Conservation (phyloP, 805 yeast genomes). For the Yarrowia divulgata region DNA sequence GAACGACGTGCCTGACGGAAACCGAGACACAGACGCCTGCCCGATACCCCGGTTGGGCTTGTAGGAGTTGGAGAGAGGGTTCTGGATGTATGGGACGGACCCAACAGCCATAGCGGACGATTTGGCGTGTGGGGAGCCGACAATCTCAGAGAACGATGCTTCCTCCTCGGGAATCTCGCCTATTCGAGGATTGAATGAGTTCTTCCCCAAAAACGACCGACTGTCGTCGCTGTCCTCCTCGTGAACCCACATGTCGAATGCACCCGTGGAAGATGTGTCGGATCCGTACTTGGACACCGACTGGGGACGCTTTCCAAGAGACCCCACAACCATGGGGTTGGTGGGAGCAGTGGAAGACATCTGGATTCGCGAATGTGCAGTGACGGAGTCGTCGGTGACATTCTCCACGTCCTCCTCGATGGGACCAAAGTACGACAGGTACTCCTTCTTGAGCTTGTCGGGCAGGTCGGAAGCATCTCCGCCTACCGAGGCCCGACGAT, state of each 20-base stretch:
- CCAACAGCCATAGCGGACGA: constrained; percentile 33
- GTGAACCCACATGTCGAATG: constrained; percentile 38
- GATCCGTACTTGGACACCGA: constrained; percentile 18
- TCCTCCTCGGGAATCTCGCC: constrained; percentile 36
- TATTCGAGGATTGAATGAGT: constrained; percentile 30
- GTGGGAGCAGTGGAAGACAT: constrained; percentile 27
- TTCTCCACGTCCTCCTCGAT: constrained; percentile 23
- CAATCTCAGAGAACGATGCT: constrained; percentile 8
- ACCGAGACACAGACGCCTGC: constrained; percentile 6
- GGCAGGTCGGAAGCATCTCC: constrained; percentile 32
- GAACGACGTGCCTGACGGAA: constrained; percentile 23
- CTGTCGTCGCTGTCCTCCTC: constrained; percentile 22
- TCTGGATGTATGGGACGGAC: constrained; percentile 24
- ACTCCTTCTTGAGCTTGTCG: constrained; percentile 39
- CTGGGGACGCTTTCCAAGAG: constrained; percentile 21
- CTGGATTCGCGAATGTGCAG: constrained; percentile 19
- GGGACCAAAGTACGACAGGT: constrained; percentile 35
- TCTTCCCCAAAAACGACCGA: constrained; percentile 17
- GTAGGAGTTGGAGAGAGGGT: constrained; percentile 37
- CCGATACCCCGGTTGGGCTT: constrained; percentile 24
- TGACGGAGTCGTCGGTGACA: constrained; percentile 18
- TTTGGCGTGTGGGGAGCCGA: constrained; percentile 31
- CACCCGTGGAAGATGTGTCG: constrained; percentile 1
- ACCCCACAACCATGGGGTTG: constrained; percentile 23
- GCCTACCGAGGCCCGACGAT: constrained; percentile 12